Evolutionary conservation across 352 stramenopile genomes (phyloP), one percentile per base, ranked within the genome.

Genomic region (Phytophthora colocasiae): DNA sequence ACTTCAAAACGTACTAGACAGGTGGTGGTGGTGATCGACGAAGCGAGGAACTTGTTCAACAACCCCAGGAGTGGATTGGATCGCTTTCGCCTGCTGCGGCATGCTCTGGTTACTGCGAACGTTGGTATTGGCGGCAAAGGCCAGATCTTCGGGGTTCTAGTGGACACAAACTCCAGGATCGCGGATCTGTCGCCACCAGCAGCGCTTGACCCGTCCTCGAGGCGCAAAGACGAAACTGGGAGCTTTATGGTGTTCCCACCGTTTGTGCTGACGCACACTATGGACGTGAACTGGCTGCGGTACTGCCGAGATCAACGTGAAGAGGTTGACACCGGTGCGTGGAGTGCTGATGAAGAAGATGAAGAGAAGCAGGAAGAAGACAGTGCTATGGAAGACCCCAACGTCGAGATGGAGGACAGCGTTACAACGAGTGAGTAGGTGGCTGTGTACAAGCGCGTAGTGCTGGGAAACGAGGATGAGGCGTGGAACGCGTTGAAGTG

Each of bases 141-240:
- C 4, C 24, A 44, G 8, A 57, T 67, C 39, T 67, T 67, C 26
- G 29, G 15, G 5, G 50, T 66, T 10, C 14, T 66, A n/a, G 31
- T 66, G 2, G 58, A 66, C 48, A 66, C 58, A 12, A 66, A 58
- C 39, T 52, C 39, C 5, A 58, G 12, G 48, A 47, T 66, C 10
- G 46, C 58, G 39, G 47, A 59, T 7, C 19, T 47, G 38, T 43
- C 41, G 19, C 31, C 49, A 14, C 48, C 31, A 6, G 6, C 43
- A 10, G 24, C 27, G n/a, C 22, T 12, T 3, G 49, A 67, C 34
- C 26, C 50, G 8, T 40, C 50, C 26, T 45, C 8, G 27, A 31
- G 27, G 27, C 27, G 27, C 2, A 8, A 31, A 9, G 27, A 31
- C 27, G 3, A 31, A 8, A 8, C 50, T 56, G 19, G 43, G 11